A percentile compares a stretch with the other conserved stretches of the same genome.
phyloP scores from a whole-genome alignment of 257 asterid species.

The Schizonepeta tenuifolia region DNA sequence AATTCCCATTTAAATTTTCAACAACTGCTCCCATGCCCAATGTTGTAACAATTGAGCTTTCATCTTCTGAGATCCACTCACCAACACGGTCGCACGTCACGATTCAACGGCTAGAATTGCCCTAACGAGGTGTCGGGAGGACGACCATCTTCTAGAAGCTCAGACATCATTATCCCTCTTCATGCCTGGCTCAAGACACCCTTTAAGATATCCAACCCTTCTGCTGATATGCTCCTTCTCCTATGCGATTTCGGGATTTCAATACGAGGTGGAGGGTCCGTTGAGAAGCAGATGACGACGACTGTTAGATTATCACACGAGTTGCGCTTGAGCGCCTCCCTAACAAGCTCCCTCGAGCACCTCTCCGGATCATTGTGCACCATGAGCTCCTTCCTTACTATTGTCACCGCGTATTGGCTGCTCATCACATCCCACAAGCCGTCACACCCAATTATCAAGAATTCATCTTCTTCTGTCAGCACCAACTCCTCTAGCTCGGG shows the following conservation, averaged over 20 bases:
- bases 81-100: neutral
- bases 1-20: neutral
- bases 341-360: constrained; percentile 68
- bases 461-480: constrained; percentile 79
- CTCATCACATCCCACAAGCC: constrained; percentile 97
- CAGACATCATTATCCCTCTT: neutral
- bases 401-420: constrained; percentile 83
- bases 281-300: constrained; percentile 53
- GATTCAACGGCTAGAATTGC: constrained; percentile 14
- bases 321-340: constrained; percentile 56
- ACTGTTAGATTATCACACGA: constrained; percentile 56
- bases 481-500: constrained; percentile 75
- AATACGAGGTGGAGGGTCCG: constrained; percentile 50
- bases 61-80: constrained; percentile 6
- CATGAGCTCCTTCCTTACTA: constrained; percentile 85
- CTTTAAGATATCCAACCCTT: constrained; percentile 59
- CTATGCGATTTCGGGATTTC: constrained; percentile 44
- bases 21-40: constrained; percentile 2
- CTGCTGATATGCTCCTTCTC: constrained; percentile 65
- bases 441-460: constrained; percentile 83
- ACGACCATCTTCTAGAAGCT: neutral
- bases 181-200: constrained; percentile 49
- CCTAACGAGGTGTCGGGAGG: neutral
- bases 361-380: constrained; percentile 71
- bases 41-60: neutral